Evolutionary conservation across 2,329 filamentous ascomycete genomes (phyloP), one percentile per base, ranked within the genome.

Genomic region (Coniochaeta hoffmannii): DNA sequence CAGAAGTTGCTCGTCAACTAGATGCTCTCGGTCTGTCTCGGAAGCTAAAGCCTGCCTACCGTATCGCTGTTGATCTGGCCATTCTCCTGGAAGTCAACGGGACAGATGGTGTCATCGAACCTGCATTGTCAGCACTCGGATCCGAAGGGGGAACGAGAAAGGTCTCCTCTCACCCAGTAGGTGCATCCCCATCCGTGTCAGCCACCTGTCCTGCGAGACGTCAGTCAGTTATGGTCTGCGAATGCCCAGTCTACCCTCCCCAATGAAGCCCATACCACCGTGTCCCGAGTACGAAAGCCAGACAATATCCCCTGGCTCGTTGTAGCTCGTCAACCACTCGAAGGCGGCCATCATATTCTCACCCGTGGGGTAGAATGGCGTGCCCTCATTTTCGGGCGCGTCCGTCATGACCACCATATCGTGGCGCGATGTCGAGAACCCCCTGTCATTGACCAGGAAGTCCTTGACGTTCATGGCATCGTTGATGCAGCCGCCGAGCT

Each of bases 371-470:
- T 83, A 80, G 71, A 86, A 84, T 70, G 85, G 80, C 3, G 85
- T 81, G 64, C 89, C 82, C 70, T 88, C 83, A 69, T 91, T 87
- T 62, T 91, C 88, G 15, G 87, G 90, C 69, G 90, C 72, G 56
- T 86, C 82, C 41, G 91, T 86, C 87, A 90, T 91, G 64, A 91
- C 87, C 71, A 90, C 87, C 58, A 85, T 76, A 76, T 84, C 86
- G 71, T 90, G 91, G 52, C 80, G 77, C 65, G 88, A 86, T 57
- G 77, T 75, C 67, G 49, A 51, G 31, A 31, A 51, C 15, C 26
- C 49, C 15, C 49, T 5, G 49, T 51, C 49, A 11, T 85, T 77
- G 61, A 85, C 83, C 58, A 91, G 72, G 69, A 89, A 91, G 54
- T 73, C 72, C 32, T 85, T 88, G 70, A 91, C 81, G 67, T 91